Base-by-base conservation (phyloP, 352 stramenopile genomes). In the Peronospora belbahrii region DNA sequence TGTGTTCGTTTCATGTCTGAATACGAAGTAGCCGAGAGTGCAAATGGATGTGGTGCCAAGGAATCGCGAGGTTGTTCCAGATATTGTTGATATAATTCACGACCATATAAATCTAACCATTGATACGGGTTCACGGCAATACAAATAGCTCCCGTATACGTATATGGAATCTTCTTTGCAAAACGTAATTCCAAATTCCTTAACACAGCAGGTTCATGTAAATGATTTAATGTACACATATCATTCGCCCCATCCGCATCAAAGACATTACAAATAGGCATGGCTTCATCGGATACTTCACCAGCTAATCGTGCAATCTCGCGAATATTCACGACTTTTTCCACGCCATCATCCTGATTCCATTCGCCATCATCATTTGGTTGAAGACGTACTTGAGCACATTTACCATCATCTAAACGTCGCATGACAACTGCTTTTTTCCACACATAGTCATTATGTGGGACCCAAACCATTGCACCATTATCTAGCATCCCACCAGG, bases 251-350 rank as follows among this genome's bases (percentile, higher is more conserved):
- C 80, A 18, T 72, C 53, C 4, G 56, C 48, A 1, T 70, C 61
- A 54, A 91, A 91, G 19, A 68, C 71, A 59, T 91, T 91, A 46
- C 80, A 91, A 42, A 91, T 91, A 5, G 80, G 76, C 74, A 91
- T 88, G 14, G 80, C 77, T 11, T 77, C 61, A 22, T 83, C 65
- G 18, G 80, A 86, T 6, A 88, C 76, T 37, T 91, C 80, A 6
- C 79, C 77, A 2, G 76, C 75, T 9, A 88, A 37, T 0, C 73
- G 70, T 37, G 77, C 72, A 17, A 91, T 74, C 38, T 88, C 69
- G 3, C 54, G 42, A 19, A 88, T 72, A 42, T 66, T 82, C n/a
- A 88, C 70, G 15, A 69, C 49, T 22, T 83, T 68, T 41, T 81
- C 66, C 6, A 74, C 35, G 4, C 80, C 80, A 17, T 85, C 68